phyloP scores from a whole-genome alignment of 768 basidiomycete species.

The Glaciozyma antarctica region DNA sequence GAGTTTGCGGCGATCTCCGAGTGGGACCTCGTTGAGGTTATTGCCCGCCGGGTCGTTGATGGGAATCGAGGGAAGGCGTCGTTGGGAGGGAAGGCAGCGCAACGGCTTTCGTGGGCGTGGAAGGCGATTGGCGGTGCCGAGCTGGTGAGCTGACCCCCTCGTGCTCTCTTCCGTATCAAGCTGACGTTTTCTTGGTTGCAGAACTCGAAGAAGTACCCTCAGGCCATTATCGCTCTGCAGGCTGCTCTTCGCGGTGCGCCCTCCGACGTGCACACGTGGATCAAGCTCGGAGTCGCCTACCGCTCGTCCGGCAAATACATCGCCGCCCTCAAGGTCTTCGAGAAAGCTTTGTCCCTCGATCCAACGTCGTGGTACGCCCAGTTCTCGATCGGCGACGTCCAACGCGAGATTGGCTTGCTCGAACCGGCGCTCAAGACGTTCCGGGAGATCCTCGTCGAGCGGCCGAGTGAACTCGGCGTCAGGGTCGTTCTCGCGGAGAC shows the following conservation, averaged over 20 bases:
- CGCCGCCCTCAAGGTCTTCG: conserved; percentile 79
- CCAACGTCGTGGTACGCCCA: conserved; percentile 71
- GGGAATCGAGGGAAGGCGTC: conserved; percentile 75
- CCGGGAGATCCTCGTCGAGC: conserved; percentile 48
- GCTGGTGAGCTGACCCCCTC: conserved; percentile 50
- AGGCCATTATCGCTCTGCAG: conserved; percentile 34
- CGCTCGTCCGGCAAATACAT: conserved; percentile 74
- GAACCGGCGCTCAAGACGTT: conserved; percentile 64
- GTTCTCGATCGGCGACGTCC: conserved; percentile 77
- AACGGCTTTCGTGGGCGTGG: conserved; percentile 93
- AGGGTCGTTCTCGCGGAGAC: conserved; percentile 61
- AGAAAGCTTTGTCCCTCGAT: conserved; percentile 60
- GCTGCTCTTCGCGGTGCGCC: conserved; percentile 38
- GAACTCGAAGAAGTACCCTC: conserved; percentile 28
- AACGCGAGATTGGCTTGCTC: conserved; percentile 63
- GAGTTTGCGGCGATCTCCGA: conserved; percentile 87
- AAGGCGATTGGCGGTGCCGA: conserved; percentile 88
- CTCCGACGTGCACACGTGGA: conserved; percentile 73
- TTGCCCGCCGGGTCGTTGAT: conserved; percentile 85
- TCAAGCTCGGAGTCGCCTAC: conserved; percentile 85
- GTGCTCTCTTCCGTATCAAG: not conserved
- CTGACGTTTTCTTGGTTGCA: conserved; percentile 1
- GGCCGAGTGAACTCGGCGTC: conserved; percentile 62
- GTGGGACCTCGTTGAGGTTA: conserved; percentile 90
- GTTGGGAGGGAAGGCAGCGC: conserved; percentile 48